Conservation (phyloP, 106 monocot genomes). For the Amphibolis antarctica region DNA sequence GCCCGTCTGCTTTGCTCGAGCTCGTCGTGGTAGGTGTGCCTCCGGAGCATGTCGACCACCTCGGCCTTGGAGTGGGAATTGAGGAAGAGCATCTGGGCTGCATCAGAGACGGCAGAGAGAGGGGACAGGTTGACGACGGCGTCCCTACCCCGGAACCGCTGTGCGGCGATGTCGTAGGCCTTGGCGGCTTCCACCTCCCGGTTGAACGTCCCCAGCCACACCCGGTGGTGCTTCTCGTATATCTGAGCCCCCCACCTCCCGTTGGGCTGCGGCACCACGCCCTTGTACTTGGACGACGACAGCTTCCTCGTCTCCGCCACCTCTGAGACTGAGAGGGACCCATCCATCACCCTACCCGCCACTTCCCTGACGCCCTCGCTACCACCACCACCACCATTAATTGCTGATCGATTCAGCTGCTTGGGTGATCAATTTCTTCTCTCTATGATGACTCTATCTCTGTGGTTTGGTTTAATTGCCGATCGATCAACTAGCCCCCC, state of each 20-base stretch:
- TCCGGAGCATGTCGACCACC: conserved; percentile 81
- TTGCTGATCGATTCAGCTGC: too few species aligned
- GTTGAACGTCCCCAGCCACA: conserved; percentile 87
- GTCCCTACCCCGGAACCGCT: conserved; percentile 69
- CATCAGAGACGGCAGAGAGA: conserved; percentile 23
- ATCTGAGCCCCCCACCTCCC: conserved; percentile 88
- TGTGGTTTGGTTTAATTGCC: too few species aligned
- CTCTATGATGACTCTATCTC: too few species aligned
- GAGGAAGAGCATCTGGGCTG: conserved; percentile 50
- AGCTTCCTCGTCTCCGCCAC: conserved; percentile 30
- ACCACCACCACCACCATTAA: background rate
- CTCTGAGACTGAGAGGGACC: conserved; percentile 18
- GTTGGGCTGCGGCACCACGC: conserved; percentile 75
- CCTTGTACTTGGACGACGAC: conserved; percentile 58
- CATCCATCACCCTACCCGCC: conserved; percentile 27
- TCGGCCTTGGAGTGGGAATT: conserved; percentile 52
- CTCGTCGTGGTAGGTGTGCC: conserved; percentile 79
- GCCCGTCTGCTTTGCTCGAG: conserved; percentile 15
- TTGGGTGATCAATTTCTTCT: too few species aligned
- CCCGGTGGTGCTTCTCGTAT: conserved; percentile 79
- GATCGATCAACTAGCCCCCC: too few species aligned
- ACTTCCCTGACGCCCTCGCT: background rate
- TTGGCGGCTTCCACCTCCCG: conserved; percentile 53
- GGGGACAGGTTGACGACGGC: conserved; percentile 73
- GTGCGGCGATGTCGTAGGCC: conserved; percentile 70